Evolutionary conservation across 2,329 filamentous ascomycete species (phyloP), one percentile per base, ranked within the genome.

Genomic region (Penicillium concentricum): DNA sequence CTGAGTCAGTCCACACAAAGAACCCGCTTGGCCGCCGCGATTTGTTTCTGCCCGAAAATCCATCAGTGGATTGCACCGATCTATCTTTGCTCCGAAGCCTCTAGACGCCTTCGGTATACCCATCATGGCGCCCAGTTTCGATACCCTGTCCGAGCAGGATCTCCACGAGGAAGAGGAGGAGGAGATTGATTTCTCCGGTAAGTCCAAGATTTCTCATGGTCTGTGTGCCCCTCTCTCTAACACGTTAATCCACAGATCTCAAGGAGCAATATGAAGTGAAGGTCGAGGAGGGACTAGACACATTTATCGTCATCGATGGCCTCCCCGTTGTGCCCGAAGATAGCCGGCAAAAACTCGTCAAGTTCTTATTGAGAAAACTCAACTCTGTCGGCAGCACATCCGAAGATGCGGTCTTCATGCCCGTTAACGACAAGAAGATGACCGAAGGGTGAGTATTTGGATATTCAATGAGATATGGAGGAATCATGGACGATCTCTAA

Each of bases 291-390:
- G 94, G 94, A 57, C 89, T 97, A 69, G 94, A 99, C 75, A 89
- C 92, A 63, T 99, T 99, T 72, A 90, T 99, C 64, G 92, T 97
- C 61, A 85, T 97, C 73, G 94, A 99, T 76, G 94, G 94, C 65
- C 86, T 99, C 42, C 94, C 94, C 64, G 81, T 89, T 63, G 93
- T 99, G 63, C 91, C 82, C 57, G 91, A 92, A 75, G 93, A 94
- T 48, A 92, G 90, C 81, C 93, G 92, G 81, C 86, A 90, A 59
- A 97, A 96, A 82, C 86, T 99, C 60, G 82, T 96, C 77, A 97
- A 97, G 79, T 97, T 97, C 78, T 81, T 99, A 79, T 81, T 96
- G 76, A 91, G 92, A 81, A 97, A 96, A 82, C 82, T 99, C 69
- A 92, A 89, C 79, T 82, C 86, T 59, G 91, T 92, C 61, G 94